Evolutionary conservation across 495 filamentous ascomycete genomes (phyloP).

Genomic region (Friedmanniomyces simplex): DNA sequence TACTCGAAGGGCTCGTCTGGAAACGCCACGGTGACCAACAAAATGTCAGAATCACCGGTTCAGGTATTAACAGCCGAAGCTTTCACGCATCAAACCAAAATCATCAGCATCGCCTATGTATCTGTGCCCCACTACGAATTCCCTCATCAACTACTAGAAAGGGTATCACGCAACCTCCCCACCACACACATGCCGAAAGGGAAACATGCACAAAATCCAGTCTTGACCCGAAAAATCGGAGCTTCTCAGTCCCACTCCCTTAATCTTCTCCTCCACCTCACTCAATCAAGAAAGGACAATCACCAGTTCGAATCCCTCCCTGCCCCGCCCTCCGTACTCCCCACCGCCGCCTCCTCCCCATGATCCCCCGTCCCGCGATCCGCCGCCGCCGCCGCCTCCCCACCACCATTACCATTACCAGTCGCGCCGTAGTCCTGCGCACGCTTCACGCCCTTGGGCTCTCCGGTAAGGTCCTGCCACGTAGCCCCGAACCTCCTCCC

Average conservation of each 20-base stretch:
- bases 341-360: conserved; percentile 8
- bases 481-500: conserved; percentile 70
- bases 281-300: not conserved
- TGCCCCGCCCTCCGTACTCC: not conserved
- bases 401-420: too few relatives aligned
- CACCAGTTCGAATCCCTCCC: conserved; percentile 8
- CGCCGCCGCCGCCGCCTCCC: not conserved
- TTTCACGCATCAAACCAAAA: too few relatives aligned
- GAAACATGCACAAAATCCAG: not conserved
- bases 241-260: not conserved
- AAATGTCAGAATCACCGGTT: too few relatives aligned
- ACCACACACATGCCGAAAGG: not conserved
- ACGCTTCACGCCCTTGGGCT: conserved; percentile 24
- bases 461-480: conserved; percentile 75
- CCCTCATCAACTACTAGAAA: not conserved
- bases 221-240: not conserved
- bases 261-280: not conserved
- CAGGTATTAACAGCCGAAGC: too few relatives aligned
- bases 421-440: conserved; percentile 18
- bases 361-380: conserved; percentile 8
- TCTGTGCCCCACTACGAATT: too few relatives aligned
- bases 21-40: too few relatives aligned
- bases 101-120: too few relatives aligned
- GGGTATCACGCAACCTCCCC: not conserved
- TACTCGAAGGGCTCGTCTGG: too few relatives aligned